Percentiles rank a stretch among this genome's conserved stretches.
phyloP scores from a whole-genome alignment of 768 basidiomycete genomes.

The Pleurotus salmoneostramineus region DNA sequence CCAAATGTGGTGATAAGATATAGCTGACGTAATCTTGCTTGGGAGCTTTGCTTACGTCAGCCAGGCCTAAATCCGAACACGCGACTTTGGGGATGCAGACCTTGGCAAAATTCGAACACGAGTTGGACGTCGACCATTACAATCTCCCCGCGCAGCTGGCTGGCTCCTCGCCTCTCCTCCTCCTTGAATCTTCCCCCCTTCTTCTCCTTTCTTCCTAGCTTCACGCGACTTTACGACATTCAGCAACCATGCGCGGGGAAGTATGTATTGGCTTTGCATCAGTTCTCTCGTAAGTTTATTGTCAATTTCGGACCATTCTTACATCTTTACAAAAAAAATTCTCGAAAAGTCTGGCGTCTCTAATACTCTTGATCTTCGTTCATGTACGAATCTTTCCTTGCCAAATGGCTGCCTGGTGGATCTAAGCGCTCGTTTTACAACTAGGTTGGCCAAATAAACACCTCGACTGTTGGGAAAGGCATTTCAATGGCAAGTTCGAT shows the following conservation, averaged over 20 bases:
- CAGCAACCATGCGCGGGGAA: slow-evolving; percentile 61
- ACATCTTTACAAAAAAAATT: slow-evolving; percentile 15
- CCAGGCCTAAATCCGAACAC: not conserved
- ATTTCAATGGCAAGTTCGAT: slow-evolving; percentile 62
- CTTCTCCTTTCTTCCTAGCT: slow-evolving; percentile 7
- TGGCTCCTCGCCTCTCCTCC: not conserved
- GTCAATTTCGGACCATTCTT: slow-evolving; percentile 6
- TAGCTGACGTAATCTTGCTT: not conserved
- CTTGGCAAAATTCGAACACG: not conserved
- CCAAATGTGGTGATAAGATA: not conserved
- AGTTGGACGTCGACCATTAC: not conserved
- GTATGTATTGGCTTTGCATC: slow-evolving; percentile 71
- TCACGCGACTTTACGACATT: slow-evolving; percentile 21
- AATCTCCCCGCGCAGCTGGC: slow-evolving; percentile 1
- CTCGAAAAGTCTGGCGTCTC: slow-evolving; percentile 36
- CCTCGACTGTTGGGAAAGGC: slow-evolving; percentile 63
- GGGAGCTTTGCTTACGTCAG: not conserved
- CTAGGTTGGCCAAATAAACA: slow-evolving; percentile 82
- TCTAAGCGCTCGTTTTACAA: slow-evolving; percentile 19
- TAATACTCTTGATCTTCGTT: slow-evolving; percentile 72
- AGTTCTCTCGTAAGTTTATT: slow-evolving; percentile 58
- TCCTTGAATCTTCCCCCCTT: not conserved
- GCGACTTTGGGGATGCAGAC: not conserved
- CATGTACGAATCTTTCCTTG: slow-evolving; percentile 50
- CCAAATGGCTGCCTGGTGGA: slow-evolving; percentile 8